phyloP scores from a whole-genome alignment of 352 stramenopile species.

The Phytophthora tentaculata region DNA sequence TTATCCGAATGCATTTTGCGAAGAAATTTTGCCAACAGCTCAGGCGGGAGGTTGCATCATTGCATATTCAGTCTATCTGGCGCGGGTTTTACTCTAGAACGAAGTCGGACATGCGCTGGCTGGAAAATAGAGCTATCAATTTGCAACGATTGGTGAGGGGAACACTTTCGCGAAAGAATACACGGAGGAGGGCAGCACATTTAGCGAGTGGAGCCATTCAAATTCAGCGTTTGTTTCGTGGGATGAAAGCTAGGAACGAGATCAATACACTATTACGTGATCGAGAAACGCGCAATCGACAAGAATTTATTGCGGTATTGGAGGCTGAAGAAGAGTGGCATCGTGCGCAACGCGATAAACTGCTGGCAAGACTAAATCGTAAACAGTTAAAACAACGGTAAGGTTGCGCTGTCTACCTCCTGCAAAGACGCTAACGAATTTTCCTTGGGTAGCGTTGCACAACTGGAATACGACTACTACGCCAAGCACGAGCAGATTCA shows the following conservation, averaged over 20 bases:
- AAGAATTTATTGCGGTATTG: conserved; percentile 73
- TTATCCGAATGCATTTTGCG: conserved; percentile 59
- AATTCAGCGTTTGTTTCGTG: conserved; percentile 77
- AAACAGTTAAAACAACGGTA: conserved; percentile 65
- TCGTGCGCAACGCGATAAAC: conserved; percentile 60
- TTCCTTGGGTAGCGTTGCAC: conserved; percentile 46
- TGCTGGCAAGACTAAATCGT: conserved; percentile 55
- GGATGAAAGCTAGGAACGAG: conserved; percentile 47
- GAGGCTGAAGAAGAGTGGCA: conserved; percentile 79
- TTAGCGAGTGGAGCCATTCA: conserved; percentile 43
- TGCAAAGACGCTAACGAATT: background rate
- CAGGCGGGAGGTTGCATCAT: conserved; percentile 39
- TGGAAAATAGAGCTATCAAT: conserved; percentile 46
- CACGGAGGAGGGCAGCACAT: conserved; percentile 17
- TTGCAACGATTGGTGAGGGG: conserved; percentile 68
- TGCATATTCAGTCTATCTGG: conserved; percentile 76
- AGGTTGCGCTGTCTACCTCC: background rate
- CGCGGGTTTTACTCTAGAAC: conserved; percentile 53
- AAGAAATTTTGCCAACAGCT: conserved; percentile 14
- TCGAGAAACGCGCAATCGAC: conserved; percentile 65
- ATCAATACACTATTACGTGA: conserved; percentile 54
- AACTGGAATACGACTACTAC: conserved; percentile 75
- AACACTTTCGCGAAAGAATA: conserved; percentile 49
- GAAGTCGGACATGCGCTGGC: conserved; percentile 59
- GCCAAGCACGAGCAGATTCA: conserved; percentile 61